Evolutionary conservation across 345 rosid species (phyloP), one percentile per base, ranked within the genome.

Genomic region (Eucalyptus camaldulensis): DNA sequence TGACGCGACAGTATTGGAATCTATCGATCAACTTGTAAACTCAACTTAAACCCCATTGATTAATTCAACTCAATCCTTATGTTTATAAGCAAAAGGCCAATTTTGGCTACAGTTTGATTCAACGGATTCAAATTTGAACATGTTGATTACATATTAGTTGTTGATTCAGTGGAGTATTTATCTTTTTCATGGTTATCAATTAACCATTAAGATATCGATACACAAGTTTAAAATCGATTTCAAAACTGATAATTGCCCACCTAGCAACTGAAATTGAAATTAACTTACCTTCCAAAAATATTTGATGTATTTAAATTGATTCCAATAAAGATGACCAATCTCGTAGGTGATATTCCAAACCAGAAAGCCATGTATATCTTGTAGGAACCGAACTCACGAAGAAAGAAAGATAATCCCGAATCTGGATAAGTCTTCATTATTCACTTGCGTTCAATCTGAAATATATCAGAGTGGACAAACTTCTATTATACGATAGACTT

Each of bases 371-470:
- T 6, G 3, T 50, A 50, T 50, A 50, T 15, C 53, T 1, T 15
- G 19, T 15, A 15, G 19, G 53, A 50, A 3, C 53, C 8, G 1
- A 50, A 50, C 17, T 50, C 53, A 50, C 19, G 19, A 50, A 15
- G 19, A 50, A 50, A 50, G 19, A 15, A 50, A 50, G 8, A 50
- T 15, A 50, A 50, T 15, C 8, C 1, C 19, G 53, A 50, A 1
- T 50, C 0, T 50, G 0, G 4, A 50, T 50, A 50, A 50, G 53
- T 50, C 19, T 50, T 50, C 53, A 50, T 50, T 50, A 8, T 50
- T 50, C 53, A 50, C 53, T 15, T 15, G 1, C 8, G 3, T 50
- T 50, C 19, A 15, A 0, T 50, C 0, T 15, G 0, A 50, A 50
- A 50, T 50, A 50, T 50, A 50, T 15, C 19, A 14, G 7, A 50